phyloP scores from a whole-genome alignment of 768 basidiomycete genomes.

The Royoungia palumana region DNA sequence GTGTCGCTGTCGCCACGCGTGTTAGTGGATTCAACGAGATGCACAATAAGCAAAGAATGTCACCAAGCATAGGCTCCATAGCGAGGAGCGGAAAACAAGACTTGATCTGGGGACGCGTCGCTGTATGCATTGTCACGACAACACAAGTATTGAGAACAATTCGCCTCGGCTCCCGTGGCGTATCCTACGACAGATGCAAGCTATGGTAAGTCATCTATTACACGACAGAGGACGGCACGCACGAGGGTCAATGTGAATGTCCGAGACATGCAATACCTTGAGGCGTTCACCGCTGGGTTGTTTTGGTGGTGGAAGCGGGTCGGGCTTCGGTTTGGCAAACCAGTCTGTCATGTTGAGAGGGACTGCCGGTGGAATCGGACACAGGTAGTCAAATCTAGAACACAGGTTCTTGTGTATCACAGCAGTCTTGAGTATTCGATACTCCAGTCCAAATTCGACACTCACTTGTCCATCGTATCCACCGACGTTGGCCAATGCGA shows the following conservation, averaged over 20 bases:
- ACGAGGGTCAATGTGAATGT: constrained; percentile 49
- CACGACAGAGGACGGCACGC: constrained; percentile 9
- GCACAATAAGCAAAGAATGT: not conserved
- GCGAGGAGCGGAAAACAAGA: constrained; percentile 56
- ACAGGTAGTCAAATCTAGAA: constrained; percentile 33
- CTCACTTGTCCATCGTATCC: constrained; percentile 48
- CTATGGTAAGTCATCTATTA: not conserved
- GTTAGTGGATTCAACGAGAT: not conserved
- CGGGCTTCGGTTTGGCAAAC: constrained; percentile 50
- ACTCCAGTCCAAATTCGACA: not conserved
- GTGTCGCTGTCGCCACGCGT: constrained; percentile 43
- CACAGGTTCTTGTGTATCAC: constrained; percentile 33
- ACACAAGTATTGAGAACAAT: constrained; percentile 60
- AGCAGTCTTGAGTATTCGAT: too few relatives aligned
- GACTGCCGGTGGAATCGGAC: constrained; percentile 37
- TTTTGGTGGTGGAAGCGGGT: constrained; percentile 38
- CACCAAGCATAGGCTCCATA: constrained; percentile 42
- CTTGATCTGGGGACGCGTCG: constrained; percentile 40
- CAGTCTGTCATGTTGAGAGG: constrained; percentile 42
- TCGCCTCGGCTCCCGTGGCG: constrained; percentile 62
- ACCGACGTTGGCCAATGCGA: constrained; percentile 41
- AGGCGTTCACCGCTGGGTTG: constrained; percentile 42
- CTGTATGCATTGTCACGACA: constrained; percentile 54
- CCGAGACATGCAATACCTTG: constrained; percentile 47
- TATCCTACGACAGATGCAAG: constrained; percentile 41